These are phyloP conservation scores for Lentinus polychrous DNA, from an alignment of 1,284 basidiomycete species.

Conservation along the genomic window DNA sequence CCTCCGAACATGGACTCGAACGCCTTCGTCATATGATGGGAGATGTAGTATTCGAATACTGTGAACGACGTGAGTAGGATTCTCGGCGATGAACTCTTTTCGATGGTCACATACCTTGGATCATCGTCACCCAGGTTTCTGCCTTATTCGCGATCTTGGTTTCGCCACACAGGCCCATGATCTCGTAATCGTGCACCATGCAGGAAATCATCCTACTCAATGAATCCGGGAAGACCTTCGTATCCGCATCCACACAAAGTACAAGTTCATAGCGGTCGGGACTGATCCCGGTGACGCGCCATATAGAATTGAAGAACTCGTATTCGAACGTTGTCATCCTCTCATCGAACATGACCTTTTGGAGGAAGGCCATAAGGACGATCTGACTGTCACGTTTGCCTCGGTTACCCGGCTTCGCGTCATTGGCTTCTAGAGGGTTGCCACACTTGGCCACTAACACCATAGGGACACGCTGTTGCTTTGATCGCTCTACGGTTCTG, in stretches of 20 bases:
- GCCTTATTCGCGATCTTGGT: slow-evolving; percentile 99
- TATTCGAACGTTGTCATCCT: slow-evolving; percentile 99
- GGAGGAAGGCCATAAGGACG: slow-evolving; percentile 95
- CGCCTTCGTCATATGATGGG: slow-evolving; percentile 97
- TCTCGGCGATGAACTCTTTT: slow-evolving; percentile 1
- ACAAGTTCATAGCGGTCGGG: slow-evolving; percentile 96
- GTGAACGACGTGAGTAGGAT: background rate
- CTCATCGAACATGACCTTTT: slow-evolving; percentile 99
- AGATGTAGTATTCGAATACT: slow-evolving; percentile 99
- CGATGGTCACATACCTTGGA: slow-evolving; percentile 71
- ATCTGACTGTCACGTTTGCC: slow-evolving; percentile 99
- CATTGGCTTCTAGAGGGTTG: slow-evolving; percentile 83
- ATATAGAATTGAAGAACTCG: slow-evolving; percentile 97
- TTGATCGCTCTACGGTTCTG: slow-evolving; percentile 84
- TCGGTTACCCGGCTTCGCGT: slow-evolving; percentile 95
- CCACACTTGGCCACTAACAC: slow-evolving; percentile 93
- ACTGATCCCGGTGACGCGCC: slow-evolving; percentile 91
- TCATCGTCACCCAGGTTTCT: slow-evolving; percentile 97
- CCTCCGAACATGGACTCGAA: slow-evolving; percentile 99
- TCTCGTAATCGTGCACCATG: slow-evolving; percentile 93
- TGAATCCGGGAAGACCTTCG: slow-evolving; percentile 94
- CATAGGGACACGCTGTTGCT: slow-evolving; percentile 96
- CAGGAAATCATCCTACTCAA: slow-evolving; percentile 88
- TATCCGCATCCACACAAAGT: slow-evolving; percentile 98
- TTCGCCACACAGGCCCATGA: slow-evolving; percentile 99